Percentiles rank a stretch among this genome's conserved stretches.
These are phyloP conservation scores for Saccharomycopsis sp. DNA, from an alignment of 805 yeast species.

Conservation along the genomic window DNA sequence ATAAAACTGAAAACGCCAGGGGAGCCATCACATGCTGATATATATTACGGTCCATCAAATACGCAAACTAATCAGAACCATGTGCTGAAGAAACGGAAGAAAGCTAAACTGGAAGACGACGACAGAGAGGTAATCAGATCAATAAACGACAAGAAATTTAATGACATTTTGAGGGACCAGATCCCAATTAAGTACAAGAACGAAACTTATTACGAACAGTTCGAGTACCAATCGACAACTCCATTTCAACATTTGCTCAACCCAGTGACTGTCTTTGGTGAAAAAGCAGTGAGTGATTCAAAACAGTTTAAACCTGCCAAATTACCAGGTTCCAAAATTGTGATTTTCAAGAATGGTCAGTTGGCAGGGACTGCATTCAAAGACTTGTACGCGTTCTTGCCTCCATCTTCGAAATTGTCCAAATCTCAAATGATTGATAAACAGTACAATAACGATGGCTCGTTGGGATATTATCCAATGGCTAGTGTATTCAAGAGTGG, in stretches of 20 bases:
- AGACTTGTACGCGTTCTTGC: constrained; percentile 65
- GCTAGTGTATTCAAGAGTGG: constrained; percentile 79
- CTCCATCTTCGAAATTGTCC: constrained; percentile 52
- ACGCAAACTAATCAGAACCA: neutral
- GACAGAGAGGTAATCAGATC: constrained; percentile 14
- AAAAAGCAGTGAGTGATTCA: constrained; percentile 50
- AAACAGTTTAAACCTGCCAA: constrained; percentile 41
- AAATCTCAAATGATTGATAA: constrained; percentile 14
- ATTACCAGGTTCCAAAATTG: constrained; percentile 51
- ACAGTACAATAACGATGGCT: constrained; percentile 64
- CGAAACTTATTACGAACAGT: constrained; percentile 74
- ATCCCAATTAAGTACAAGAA: constrained; percentile 79
- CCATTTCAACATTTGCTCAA: constrained; percentile 67
- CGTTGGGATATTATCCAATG: constrained; percentile 87
- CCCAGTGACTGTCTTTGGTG: constrained; percentile 67
- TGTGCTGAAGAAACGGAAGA: constrained; percentile 17
- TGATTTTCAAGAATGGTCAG: constrained; percentile 73
- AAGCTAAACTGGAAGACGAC: constrained; percentile 9
- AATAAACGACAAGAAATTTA: constrained; percentile 24
- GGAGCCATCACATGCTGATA: constrained; percentile 22
- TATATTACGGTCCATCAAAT: constrained; percentile 23
- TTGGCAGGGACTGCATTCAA: constrained; percentile 54
- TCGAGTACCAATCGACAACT: constrained; percentile 66
- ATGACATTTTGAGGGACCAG: constrained; percentile 67
- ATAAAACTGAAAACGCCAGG: constrained; percentile 27